Conservation (phyloP, 2,329 filamentous ascomycete species). For the Endoconidiophora laricicola region DNA sequence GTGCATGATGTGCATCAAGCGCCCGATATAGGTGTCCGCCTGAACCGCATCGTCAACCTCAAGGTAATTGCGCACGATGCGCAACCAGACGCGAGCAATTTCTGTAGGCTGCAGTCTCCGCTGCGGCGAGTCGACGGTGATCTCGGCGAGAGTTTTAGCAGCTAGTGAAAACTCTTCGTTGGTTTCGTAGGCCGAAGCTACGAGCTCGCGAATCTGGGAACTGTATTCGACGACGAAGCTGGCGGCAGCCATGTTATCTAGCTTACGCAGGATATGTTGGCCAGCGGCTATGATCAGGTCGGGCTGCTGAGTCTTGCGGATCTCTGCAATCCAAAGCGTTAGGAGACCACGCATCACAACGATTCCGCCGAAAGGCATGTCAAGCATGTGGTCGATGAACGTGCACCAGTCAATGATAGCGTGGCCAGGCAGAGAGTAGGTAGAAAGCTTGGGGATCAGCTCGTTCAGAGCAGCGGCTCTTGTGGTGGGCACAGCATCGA, state of each 20-base stretch:
- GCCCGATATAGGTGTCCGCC: slow-evolving; percentile 80
- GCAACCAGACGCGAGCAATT: slow-evolving; percentile 75
- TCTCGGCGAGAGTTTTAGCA: slow-evolving; percentile 61
- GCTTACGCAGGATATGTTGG: slow-evolving; percentile 49
- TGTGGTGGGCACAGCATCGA: too few species aligned
- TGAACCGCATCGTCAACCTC: slow-evolving; percentile 81
- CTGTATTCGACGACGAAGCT: slow-evolving; percentile 71
- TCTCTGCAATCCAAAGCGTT: too few species aligned
- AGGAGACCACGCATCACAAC: too few species aligned
- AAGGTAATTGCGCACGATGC: slow-evolving; percentile 84
- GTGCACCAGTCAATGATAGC: too few species aligned
- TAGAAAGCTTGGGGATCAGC: too few species aligned
- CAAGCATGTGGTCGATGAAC: too few species aligned
- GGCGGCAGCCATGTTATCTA: slow-evolving; percentile 33
- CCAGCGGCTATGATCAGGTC: slow-evolving; percentile 38
- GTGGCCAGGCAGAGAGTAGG: too few species aligned
- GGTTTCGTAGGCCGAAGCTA: slow-evolving; percentile 68
- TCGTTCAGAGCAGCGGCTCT: too few species aligned
- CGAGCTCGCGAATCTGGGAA: slow-evolving; percentile 58
- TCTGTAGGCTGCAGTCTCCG: slow-evolving; percentile 67
- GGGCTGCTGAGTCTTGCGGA: too few species aligned
- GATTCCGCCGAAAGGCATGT: too few species aligned
- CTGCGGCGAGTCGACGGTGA: slow-evolving; percentile 79
- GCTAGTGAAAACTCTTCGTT: slow-evolving; percentile 66
- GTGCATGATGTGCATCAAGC: slow-evolving; percentile 83